Conservation (phyloP, 129 eudicot species). For the Oenanthe sinensis region DNA sequence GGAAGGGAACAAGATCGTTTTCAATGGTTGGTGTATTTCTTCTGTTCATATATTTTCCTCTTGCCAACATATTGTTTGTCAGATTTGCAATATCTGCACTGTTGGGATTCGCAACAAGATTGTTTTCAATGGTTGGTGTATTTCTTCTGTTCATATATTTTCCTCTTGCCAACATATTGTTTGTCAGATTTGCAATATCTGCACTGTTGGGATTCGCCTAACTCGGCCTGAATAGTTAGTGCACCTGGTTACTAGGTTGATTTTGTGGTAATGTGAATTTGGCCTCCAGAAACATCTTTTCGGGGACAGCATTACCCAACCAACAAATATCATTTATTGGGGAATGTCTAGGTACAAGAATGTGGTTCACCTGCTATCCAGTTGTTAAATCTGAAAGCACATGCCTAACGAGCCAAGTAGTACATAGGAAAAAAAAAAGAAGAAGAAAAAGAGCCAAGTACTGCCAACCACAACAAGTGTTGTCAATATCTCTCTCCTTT, state of each 20-base stretch:
- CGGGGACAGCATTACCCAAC: neutral
- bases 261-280: neutral
- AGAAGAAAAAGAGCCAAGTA: too few species aligned
- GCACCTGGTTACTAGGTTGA: neutral
- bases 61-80: neutral
- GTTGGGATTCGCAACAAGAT: slow-evolving; percentile 16
- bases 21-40: slow-evolving; percentile 46
- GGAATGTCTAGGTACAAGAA: neutral
- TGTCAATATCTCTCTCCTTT: neutral
- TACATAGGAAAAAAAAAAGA: too few species aligned
- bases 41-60: neutral
- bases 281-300: neutral
- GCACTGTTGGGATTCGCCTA: neutral
- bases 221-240: neutral
- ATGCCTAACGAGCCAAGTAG: neutral
- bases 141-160: slow-evolving; percentile 3
- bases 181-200: neutral
- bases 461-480: neutral
- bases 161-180: neutral
- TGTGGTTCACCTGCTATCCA: neutral
- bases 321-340: neutral
- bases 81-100: slow-evolving; percentile 1
- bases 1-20: slow-evolving; percentile 25
- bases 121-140: slow-evolving; percentile 57
- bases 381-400: neutral